Conservation (phyloP, 1,284 basidiomycete species). For the Cutaneotrichosporon cavernicola region DNA sequence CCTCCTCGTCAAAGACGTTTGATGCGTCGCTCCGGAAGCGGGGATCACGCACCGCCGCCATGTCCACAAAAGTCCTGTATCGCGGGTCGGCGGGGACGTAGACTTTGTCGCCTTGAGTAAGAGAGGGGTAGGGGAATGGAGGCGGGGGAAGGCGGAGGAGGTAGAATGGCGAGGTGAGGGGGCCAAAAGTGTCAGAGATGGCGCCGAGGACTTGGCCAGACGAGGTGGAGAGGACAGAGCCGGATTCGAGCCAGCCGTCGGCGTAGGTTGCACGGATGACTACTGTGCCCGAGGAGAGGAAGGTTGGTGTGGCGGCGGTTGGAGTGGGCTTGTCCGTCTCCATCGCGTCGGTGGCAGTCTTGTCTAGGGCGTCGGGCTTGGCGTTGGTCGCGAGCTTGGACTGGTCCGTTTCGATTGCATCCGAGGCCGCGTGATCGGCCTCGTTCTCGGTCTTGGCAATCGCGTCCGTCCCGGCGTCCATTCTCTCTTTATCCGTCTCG, state of each 20-base stretch:
- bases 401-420: neutral
- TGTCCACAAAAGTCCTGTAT: slow-evolving; percentile 56
- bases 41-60: slow-evolving; percentile 53
- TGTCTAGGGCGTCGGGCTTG: neutral
- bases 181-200: slow-evolving; percentile 60
- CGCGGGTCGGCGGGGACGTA: slow-evolving; percentile 53
- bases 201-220: slow-evolving; percentile 57
- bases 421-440: neutral
- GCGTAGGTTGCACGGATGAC: slow-evolving; percentile 51
- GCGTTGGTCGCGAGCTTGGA: neutral
- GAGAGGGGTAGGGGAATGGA: slow-evolving; percentile 45
- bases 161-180: slow-evolving; percentile 59
- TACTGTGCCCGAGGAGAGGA: slow-evolving; percentile 52
- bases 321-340: neutral
- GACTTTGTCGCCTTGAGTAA: slow-evolving; percentile 43
- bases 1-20: slow-evolving; percentile 60
- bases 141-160: slow-evolving; percentile 49
- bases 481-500: neutral
- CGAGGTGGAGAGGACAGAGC: slow-evolving; percentile 56
- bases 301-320: slow-evolving; percentile 26
- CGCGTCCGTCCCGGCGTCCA: neutral
- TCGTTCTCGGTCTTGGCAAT: neutral
- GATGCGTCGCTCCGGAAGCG: slow-evolving; percentile 57
- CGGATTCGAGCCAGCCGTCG: slow-evolving; percentile 56
- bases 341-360: neutral